phyloP scores from a whole-genome alignment of 2,329 filamentous ascomycete genomes.

The Scorias spongiosa region DNA sequence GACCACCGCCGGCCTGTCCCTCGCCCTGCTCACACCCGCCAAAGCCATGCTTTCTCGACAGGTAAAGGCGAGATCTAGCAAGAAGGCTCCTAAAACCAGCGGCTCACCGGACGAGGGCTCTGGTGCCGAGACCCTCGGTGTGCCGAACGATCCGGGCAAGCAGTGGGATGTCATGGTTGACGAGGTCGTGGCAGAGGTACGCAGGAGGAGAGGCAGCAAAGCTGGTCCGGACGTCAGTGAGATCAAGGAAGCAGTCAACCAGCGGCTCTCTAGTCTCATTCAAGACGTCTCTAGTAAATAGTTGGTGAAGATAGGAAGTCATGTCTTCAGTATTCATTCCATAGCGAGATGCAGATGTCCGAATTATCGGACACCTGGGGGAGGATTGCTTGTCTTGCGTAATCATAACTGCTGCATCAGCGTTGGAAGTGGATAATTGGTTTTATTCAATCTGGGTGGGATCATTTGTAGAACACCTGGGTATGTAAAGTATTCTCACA shows the following conservation, averaged over 20 bases:
- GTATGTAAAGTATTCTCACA: too few relatives aligned
- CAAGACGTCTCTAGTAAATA: not conserved
- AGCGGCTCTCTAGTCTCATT: constrained; percentile 10
- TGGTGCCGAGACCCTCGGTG: constrained; percentile 41
- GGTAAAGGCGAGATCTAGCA: constrained; percentile 22
- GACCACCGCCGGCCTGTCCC: constrained; percentile 48
- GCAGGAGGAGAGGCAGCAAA: constrained; percentile 35
- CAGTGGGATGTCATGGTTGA: constrained; percentile 66
- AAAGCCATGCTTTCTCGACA: constrained; percentile 36
- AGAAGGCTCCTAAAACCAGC: constrained; percentile 12
- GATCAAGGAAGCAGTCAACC: constrained; percentile 36
- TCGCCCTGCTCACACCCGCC: constrained; percentile 66
- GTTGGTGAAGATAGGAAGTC: too few relatives aligned
- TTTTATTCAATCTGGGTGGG: too few relatives aligned
- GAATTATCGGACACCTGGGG: too few relatives aligned
- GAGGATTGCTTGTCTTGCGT: too few relatives aligned
- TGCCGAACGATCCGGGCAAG: constrained; percentile 59
- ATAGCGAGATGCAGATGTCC: too few relatives aligned
- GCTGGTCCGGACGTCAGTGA: constrained; percentile 31
- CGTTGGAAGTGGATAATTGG: too few relatives aligned
- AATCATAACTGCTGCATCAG: too few relatives aligned
- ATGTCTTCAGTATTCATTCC: too few relatives aligned
- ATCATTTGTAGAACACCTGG: too few relatives aligned
- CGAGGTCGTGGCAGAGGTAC: constrained; percentile 61
- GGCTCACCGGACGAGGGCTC: constrained; percentile 23